Evolutionary conservation across 495 filamentous ascomycete species (phyloP).

Genomic region (Penicillium lagena): DNA sequence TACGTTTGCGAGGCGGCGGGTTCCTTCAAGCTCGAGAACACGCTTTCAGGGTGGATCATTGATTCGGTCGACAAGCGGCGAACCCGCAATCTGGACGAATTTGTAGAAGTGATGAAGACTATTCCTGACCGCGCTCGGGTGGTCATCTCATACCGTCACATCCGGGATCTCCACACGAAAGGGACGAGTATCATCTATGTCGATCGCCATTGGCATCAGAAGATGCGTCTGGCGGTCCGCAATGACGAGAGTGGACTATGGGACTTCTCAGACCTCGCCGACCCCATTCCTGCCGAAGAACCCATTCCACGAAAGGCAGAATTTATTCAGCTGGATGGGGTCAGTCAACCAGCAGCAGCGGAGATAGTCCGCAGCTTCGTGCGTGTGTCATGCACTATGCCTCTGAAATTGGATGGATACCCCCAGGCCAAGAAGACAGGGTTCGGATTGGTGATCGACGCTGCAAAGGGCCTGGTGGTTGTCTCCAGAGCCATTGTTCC

Average conservation of each 20-base stretch:
- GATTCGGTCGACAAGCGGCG: slow-evolving; percentile 87
- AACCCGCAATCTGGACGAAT: slow-evolving; percentile 78
- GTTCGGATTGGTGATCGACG: slow-evolving; percentile 92
- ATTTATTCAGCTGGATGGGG: slow-evolving; percentile 85
- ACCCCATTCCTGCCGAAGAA: slow-evolving; percentile 65
- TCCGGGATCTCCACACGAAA: slow-evolving; percentile 88
- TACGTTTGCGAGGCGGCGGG: slow-evolving; percentile 94
- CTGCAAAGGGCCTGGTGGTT: slow-evolving; percentile 88
- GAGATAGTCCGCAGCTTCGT: slow-evolving; percentile 94
- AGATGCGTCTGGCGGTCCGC: slow-evolving; percentile 87
- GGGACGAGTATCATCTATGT: slow-evolving; percentile 89
- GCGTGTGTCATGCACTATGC: slow-evolving; percentile 83
- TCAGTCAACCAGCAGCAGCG: slow-evolving; percentile 82
- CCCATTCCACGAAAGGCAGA: slow-evolving; percentile 71
- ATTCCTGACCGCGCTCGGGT: slow-evolving; percentile 87
- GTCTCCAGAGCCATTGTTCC: slow-evolving; percentile 91
- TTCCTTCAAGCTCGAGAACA: slow-evolving; percentile 88
- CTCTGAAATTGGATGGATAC: slow-evolving; percentile 92
- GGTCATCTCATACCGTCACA: slow-evolving; percentile 91
- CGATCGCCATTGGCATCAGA: slow-evolving; percentile 89
- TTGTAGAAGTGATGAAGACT: slow-evolving; percentile 82
- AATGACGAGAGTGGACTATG: slow-evolving; percentile 89
- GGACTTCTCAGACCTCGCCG: slow-evolving; percentile 85
- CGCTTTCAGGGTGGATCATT: slow-evolving; percentile 88
- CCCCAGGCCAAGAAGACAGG: slow-evolving; percentile 88